Evolutionary conservation across 805 yeast genomes (phyloP).

Genomic region (Tetrapisispora namnaoensis): DNA sequence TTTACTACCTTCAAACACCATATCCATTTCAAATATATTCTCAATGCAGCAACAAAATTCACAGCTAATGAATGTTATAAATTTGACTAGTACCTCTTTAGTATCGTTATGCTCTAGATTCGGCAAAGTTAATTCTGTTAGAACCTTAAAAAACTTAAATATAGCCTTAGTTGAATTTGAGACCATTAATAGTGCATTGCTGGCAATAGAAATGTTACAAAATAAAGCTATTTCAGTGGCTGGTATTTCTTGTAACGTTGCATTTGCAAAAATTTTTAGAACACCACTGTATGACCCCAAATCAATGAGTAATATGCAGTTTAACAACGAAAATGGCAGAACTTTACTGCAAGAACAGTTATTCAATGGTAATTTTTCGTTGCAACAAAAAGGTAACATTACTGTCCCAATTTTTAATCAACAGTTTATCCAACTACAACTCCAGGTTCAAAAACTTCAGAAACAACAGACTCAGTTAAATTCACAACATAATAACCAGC

Average conservation of each 20-base stretch:
- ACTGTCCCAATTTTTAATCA: conserved; percentile 23
- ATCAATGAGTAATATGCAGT: background rate
- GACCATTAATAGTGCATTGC: conserved; percentile 63
- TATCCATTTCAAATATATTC: conserved; percentile 63
- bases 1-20: conserved; percentile 71
- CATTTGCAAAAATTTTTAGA: conserved; percentile 67
- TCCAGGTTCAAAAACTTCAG: conserved; percentile 5
- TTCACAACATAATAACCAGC: background rate
- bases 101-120: conserved; percentile 51
- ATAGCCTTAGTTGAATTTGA: conserved; percentile 65
- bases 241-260: conserved; percentile 65
- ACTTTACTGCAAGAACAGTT: conserved; percentile 28
- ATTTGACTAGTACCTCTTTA: conserved; percentile 37
- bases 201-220: conserved; percentile 68
- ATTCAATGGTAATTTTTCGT: conserved; percentile 24
- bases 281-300: conserved; percentile 16
- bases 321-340: conserved; percentile 8
- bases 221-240: conserved; percentile 70
- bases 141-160: conserved; percentile 43
- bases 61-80: conserved; percentile 36
- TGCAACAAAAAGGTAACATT: conserved; percentile 26
- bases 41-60: conserved; percentile 43
- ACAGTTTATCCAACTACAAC: background rate
- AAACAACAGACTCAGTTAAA: conserved; percentile 5
- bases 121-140: conserved; percentile 52